These are phyloP conservation scores for Boletus tomentosulus DNA, from an alignment of 768 basidiomycete genomes.

Conservation along the genomic window DNA sequence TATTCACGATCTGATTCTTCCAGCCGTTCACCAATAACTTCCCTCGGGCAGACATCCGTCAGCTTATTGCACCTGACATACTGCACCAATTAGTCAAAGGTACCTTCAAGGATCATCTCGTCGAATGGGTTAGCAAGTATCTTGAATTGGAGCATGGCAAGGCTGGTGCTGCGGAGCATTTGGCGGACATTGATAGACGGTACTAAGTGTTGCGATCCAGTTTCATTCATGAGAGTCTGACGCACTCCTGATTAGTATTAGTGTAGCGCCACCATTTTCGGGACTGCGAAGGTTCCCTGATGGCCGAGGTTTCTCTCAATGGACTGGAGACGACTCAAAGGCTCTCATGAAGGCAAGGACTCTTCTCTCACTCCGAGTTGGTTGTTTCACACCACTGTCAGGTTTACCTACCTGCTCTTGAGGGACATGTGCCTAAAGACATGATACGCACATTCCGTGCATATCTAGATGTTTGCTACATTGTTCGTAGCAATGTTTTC, in stretches of 20 bases:
- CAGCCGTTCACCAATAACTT: background rate
- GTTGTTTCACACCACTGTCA: conserved; percentile 19
- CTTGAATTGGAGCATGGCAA: background rate
- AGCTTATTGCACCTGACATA: no score
- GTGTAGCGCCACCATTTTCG: background rate
- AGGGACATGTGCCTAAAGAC: background rate
- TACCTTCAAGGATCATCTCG: background rate
- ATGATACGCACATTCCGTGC: background rate
- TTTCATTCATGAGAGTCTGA: no score
- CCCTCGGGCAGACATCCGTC: background rate
- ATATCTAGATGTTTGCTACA: background rate
- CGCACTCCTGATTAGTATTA: background rate
- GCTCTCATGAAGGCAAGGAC: background rate
- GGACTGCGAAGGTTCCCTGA: background rate
- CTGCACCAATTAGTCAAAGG: background rate
- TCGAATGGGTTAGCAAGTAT: background rate
- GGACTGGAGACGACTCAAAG: background rate
- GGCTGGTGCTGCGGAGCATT: background rate
- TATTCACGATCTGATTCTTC: background rate
- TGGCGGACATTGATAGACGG: no score
- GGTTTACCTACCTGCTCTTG: conserved; percentile 5
- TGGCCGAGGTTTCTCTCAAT: background rate
- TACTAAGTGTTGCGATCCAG: no score
- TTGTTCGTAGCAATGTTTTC: conserved; percentile 19
- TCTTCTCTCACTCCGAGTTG: background rate